phyloP scores from a whole-genome alignment of 2,329 filamentous ascomycete species.

The Volutella citrinella region DNA sequence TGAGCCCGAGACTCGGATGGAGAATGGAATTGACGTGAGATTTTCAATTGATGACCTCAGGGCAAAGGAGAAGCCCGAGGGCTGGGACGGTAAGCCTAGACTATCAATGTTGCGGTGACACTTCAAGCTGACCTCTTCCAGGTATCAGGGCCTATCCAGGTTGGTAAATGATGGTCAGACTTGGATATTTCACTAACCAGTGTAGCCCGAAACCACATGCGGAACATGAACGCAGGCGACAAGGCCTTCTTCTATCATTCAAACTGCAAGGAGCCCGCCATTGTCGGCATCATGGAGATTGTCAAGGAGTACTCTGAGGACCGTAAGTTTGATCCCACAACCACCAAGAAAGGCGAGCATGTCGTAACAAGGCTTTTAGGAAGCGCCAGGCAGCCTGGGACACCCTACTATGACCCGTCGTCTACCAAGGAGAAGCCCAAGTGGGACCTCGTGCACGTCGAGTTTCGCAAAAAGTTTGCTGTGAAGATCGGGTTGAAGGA shows the following conservation, averaged over 20 bases:
- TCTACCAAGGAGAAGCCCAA: conserved; percentile 54
- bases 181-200: conserved; percentile 11
- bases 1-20: conserved; percentile 81
- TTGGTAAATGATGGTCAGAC: no score
- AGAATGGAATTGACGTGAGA: conserved; percentile 83
- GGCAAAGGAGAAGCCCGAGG: conserved; percentile 70
- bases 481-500: conserved; percentile 68
- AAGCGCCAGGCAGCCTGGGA: conserved; percentile 30
- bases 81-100: conserved; percentile 74
- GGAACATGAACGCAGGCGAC: conserved; percentile 87
- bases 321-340: no score
- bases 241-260: conserved; percentile 97
- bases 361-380: no score
- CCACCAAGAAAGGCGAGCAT: no score
- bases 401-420: conserved; percentile 79
- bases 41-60: conserved; percentile 93
- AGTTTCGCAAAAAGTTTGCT: conserved; percentile 79
- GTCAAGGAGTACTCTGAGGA: conserved; percentile 81
- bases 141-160: conserved; percentile 50
- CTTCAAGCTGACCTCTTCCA: conserved; percentile 21
- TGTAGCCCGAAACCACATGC: conserved; percentile 79
- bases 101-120: neutral
- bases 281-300: conserved; percentile 86
- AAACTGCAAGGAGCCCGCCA: conserved; percentile 84
- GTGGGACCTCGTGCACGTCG: conserved; percentile 88